Percentiles rank a stretch among this genome's conserved stretches.
phyloP scores from a whole-genome alignment of 2,329 filamentous ascomycete genomes.

The Lecanicillium sp. region DNA sequence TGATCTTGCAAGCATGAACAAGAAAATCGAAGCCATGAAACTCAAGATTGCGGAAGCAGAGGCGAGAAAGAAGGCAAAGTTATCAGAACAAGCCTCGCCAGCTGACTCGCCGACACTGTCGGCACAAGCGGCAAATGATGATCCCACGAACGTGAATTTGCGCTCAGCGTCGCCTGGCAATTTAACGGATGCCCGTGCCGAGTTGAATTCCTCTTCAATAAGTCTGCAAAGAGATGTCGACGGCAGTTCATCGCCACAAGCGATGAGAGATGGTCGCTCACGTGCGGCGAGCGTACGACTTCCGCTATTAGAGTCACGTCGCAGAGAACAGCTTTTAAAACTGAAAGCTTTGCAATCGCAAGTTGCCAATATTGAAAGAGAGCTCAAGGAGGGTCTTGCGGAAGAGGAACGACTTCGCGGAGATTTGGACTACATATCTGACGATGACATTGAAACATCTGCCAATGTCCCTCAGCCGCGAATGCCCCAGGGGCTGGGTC shows the following conservation, averaged over 20 bases:
- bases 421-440: constrained; percentile 15
- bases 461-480: neutral
- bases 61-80: constrained; percentile 40
- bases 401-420: constrained; percentile 24
- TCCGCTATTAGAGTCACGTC: constrained; percentile 25
- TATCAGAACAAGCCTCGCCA: constrained; percentile 21
- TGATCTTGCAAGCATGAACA: constrained; percentile 42
- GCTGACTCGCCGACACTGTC: constrained; percentile 13
- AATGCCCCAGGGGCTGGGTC: too few species aligned
- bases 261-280: constrained; percentile 10
- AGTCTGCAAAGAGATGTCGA: too few species aligned
- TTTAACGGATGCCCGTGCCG: too few species aligned
- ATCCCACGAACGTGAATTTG: too few species aligned
- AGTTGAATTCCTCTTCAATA: too few species aligned
- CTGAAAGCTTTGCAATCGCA: constrained; percentile 38
- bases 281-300: constrained; percentile 27
- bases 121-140: too few species aligned
- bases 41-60: constrained; percentile 50
- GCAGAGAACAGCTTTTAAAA: constrained; percentile 33
- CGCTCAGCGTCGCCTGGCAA: too few species aligned
- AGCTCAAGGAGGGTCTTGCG: constrained; percentile 30
- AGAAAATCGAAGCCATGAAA: constrained; percentile 53
- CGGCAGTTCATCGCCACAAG: too few species aligned
- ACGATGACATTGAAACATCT: neutral
- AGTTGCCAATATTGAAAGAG: constrained; percentile 38